These are phyloP conservation scores for Coemansia asiatica DNA, from an alignment of 192 early-diverging fungal species.

Conservation along the genomic window DNA sequence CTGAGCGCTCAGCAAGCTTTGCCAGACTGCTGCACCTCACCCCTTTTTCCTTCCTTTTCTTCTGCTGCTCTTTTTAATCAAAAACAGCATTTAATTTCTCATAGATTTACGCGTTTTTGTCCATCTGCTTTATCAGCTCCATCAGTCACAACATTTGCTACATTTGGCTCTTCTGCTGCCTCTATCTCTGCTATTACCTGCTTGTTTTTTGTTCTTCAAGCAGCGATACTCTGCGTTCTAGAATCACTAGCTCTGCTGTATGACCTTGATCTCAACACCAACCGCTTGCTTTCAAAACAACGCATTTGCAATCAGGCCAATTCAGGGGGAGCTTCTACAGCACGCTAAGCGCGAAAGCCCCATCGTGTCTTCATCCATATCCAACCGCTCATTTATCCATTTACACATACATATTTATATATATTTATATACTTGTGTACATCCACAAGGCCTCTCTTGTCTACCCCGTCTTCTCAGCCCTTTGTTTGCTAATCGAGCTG, in stretches of 20 bases:
- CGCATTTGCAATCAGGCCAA: background rate
- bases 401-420: slow-evolving; percentile 1
- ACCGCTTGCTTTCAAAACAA: background rate
- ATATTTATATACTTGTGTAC: background rate
- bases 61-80: background rate
- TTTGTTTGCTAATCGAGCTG: background rate
- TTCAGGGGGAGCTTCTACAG: background rate
- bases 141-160: no score
- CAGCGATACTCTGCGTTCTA: background rate
- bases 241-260: background rate
- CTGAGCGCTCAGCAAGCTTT: background rate
- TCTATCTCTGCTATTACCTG: no score
- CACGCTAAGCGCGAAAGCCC: background rate
- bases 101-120: background rate
- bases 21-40: background rate
- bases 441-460: background rate
- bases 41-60: background rate
- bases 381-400: background rate
- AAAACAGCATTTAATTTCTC: background rate
- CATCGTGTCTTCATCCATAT: background rate
- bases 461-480: background rate
- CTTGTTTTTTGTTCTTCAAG: background rate
- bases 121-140: background rate
- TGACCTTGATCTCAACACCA: background rate
- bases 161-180: no score